Evolutionary conservation across 2,329 filamentous ascomycete species (phyloP).

Genomic region (Verticillium tricorpus): DNA sequence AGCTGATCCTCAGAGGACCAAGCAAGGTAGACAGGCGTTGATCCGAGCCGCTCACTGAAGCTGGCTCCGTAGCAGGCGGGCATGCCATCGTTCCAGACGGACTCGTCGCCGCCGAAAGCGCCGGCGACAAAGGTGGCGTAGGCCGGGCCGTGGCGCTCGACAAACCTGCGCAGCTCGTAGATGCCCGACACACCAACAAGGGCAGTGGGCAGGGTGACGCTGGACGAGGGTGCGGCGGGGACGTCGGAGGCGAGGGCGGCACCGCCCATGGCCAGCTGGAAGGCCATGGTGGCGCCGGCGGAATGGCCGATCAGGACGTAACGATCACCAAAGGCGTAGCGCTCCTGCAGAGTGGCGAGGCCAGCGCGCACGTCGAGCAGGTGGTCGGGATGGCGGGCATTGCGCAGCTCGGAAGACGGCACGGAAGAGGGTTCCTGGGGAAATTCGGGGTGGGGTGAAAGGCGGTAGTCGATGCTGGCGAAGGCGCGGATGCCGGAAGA

Average conservation of each 20-base stretch:
- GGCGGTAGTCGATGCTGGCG: slow-evolving; percentile 59
- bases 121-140: slow-evolving; percentile 55
- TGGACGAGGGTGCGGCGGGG: slow-evolving; percentile 1
- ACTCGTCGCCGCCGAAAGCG: slow-evolving; percentile 54
- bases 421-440: slow-evolving; percentile 25
- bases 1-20: slow-evolving; percentile 44
- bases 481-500: slow-evolving; percentile 49
- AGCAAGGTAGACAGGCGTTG: slow-evolving; percentile 31
- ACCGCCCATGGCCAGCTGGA: slow-evolving; percentile 52
- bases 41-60: slow-evolving; percentile 35
- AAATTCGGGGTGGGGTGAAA: slow-evolving; percentile 46
- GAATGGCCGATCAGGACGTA: slow-evolving; percentile 60
- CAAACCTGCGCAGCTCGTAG: slow-evolving; percentile 57
- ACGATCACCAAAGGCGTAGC: slow-evolving; percentile 38
- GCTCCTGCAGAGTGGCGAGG: slow-evolving; percentile 40
- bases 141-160: slow-evolving; percentile 35
- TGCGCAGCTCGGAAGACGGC: slow-evolving; percentile 25
- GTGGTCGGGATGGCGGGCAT: slow-evolving; percentile 55
- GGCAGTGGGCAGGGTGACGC: slow-evolving; percentile 35
- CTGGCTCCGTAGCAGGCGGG: slow-evolving; percentile 41
- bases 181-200: slow-evolving; percentile 63
- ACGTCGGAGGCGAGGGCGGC: slow-evolving; percentile 15
- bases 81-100: slow-evolving; percentile 49
- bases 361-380: slow-evolving; percentile 51
- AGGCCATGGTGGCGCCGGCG: slow-evolving; percentile 58